A percentile compares a stretch with the other conserved stretches of the same genome.
phyloP scores from a whole-genome alignment of 768 basidiomycete species.

The Xerocomellus dryophilus region DNA sequence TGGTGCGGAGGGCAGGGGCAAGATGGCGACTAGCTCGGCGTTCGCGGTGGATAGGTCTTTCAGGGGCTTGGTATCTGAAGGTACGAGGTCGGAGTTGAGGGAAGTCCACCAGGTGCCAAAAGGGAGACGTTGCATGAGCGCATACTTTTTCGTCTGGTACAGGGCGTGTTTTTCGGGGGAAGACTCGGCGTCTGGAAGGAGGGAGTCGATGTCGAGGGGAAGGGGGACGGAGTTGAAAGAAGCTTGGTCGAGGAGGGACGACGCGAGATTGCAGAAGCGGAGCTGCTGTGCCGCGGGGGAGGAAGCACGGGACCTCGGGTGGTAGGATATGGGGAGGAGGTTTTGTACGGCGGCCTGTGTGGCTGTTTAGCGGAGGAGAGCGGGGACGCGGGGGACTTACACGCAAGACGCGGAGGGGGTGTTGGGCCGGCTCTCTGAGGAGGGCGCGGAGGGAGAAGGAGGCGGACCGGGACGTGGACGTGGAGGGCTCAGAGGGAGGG shows the following conservation, averaged over 20 bases:
- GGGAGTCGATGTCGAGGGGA: constrained; percentile 44
- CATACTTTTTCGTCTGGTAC: constrained; percentile 52
- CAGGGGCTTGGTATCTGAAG: constrained; percentile 38
- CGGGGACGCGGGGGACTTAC: constrained; percentile 40
- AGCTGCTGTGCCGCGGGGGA: constrained; percentile 65
- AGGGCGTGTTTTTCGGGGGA: constrained; percentile 31
- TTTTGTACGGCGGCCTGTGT: constrained; percentile 61
- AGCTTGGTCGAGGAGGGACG: constrained; percentile 69
- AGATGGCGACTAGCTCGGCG: constrained; percentile 72
- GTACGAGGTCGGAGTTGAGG: constrained; percentile 46
- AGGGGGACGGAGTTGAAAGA: constrained; percentile 47
- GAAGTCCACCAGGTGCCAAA: constrained; percentile 80
- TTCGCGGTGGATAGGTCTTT: constrained; percentile 58
- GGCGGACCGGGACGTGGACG: constrained; percentile 34
- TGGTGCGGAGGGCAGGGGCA: constrained; percentile 54
- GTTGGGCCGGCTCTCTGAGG: constrained; percentile 49
- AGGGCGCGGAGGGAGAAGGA: constrained; percentile 55
- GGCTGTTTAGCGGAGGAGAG: constrained; percentile 7
- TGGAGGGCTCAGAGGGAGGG: constrained; percentile 40
- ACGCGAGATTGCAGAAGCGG: constrained; percentile 71
- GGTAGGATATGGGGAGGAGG: constrained; percentile 65
- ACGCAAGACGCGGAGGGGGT: constrained; percentile 53
- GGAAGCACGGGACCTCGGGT: constrained; percentile 61
- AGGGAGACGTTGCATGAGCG: constrained; percentile 77
- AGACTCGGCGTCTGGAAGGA: constrained; percentile 35